Percentiles rank a stretch among this genome's conserved stretches.
These are phyloP conservation scores for Speleostelium caveatum DNA, from an alignment of 78 protist genomes.

Conservation along the genomic window DNA sequence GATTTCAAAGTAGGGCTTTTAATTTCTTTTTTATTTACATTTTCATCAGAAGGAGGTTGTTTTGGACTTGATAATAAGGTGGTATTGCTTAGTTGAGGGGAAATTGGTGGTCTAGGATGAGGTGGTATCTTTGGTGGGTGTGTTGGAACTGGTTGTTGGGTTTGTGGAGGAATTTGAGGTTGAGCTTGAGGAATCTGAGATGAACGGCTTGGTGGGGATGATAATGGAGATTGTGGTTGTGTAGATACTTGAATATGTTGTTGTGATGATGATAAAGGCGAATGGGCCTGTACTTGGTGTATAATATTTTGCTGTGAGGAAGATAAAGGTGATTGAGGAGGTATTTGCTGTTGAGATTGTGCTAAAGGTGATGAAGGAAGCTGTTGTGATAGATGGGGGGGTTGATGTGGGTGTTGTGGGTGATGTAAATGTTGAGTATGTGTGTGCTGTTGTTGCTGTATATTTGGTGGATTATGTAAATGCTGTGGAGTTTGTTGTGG, in stretches of 20 bases:
- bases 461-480: neutral
- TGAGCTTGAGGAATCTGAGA: neutral
- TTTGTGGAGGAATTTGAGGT: neutral
- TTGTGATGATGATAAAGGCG: neutral
- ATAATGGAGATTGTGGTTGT: neutral
- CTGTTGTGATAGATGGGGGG: neutral
- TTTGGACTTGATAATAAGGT: neutral
- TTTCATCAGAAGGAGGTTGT: no score
- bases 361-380: neutral
- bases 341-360: neutral
- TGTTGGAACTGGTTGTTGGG: no score
- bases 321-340: constrained; percentile 17
- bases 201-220: neutral
- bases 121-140: neutral
- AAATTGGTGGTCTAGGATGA: neutral
- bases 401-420: neutral
- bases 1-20: no score
- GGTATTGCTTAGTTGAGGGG: neutral
- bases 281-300: neutral
- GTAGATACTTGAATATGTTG: neutral
- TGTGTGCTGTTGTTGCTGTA: neutral
- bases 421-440: neutral
- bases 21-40: no score
- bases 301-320: neutral
- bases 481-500: neutral